Percentiles rank a stretch among this genome's conserved stretches.
Evolutionary conservation across 2,329 filamentous ascomycete genomes (phyloP).

Genomic region (Paraphoma chrysanthemicola): DNA sequence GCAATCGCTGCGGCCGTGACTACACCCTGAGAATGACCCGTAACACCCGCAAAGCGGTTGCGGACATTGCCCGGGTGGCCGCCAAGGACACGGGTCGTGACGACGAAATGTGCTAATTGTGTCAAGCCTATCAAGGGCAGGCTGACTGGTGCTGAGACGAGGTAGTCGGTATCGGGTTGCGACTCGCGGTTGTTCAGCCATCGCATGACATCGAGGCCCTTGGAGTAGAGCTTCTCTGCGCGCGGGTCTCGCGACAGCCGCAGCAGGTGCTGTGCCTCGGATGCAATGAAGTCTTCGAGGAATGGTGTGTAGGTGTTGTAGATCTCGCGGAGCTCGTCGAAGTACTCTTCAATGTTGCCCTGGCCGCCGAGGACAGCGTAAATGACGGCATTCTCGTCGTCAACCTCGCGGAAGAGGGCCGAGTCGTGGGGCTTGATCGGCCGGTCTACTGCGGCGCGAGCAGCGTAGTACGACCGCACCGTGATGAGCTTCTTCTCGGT

Average conservation of each 20-base stretch:
- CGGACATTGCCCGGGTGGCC: conserved; percentile 88
- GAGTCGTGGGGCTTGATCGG: conserved; percentile 93
- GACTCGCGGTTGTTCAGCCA: conserved; percentile 91
- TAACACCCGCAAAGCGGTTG: conserved; percentile 83
- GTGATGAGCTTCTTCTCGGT: conserved; percentile 90
- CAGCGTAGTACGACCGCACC: conserved; percentile 89
- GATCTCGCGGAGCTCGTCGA: conserved; percentile 92
- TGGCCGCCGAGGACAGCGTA: conserved; percentile 97
- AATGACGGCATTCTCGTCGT: conserved; percentile 81
- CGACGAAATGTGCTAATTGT: conserved; percentile 93
- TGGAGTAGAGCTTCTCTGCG: conserved; percentile 94
- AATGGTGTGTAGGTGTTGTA: conserved; percentile 92
- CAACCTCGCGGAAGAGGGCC: conserved; percentile 85
- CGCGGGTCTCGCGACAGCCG: conserved; percentile 80
- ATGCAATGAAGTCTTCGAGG: conserved; percentile 81
- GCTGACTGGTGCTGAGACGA: conserved; percentile 66
- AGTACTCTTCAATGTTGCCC: conserved; percentile 99
- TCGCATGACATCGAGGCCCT: conserved; percentile 92
- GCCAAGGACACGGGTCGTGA: conserved; percentile 90
- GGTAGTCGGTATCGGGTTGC: conserved; percentile 90
- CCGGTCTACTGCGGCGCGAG: conserved; percentile 81
- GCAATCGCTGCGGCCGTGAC: conserved; percentile 92
- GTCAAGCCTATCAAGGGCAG: conserved; percentile 95
- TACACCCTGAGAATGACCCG: conserved; percentile 95
- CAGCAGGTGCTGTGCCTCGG: conserved; percentile 86